Evolutionary conservation across 139 green algal genomes (phyloP), one percentile per base, ranked within the genome.

Genomic region (Diplosphaera chodatii): DNA sequence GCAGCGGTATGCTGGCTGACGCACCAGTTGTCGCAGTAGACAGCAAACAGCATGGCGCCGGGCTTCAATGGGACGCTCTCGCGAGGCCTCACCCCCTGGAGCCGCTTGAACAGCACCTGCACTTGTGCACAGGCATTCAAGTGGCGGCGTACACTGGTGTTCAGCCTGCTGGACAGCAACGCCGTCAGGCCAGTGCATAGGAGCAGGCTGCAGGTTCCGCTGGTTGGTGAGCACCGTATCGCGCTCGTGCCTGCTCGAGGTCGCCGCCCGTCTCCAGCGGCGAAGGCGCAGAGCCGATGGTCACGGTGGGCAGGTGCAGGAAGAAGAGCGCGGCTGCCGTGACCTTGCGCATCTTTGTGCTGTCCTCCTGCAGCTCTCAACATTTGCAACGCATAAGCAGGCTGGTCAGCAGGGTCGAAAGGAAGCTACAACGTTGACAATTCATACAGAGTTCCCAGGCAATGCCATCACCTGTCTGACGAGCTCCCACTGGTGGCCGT

Each of bases 291-390:
- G 71, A 28, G 21, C 71, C 71, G 28, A 76, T 29, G 6, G 21
- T 28, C 37, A 62, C 63, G 23, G 71, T 76, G 6, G 55, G 5
- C 25, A 76, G 64, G 29, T 66, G 63, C 1, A 76, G 67, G 64
- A 76, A 70, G 30, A 65, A 76, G 37, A 76, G 63, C 25, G 63
- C 71, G 5, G 71, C 71, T 32, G 41, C 63, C 20, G 59, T 62
- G 28, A 70, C 63, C 30, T 66, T 65, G 37, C 56, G 62, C 10
- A 55, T 32, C 64, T 76, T 70, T 5, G 40, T 32, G 64, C 71
- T 76, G 40, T 76, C 71, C 40, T 76, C 71, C 71, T 76, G 71
- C 63, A 40, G n/a, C n/a, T n/a, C n/a, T n/a, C n/a, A n/a, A n/a
- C n/a, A n/a, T n/a, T n/a, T n/a, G n/a, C n/a, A n/a, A n/a, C n/a